These are phyloP conservation scores for Conringia planisiliqua DNA, from an alignment of 345 rosid species.

Conservation along the genomic window DNA sequence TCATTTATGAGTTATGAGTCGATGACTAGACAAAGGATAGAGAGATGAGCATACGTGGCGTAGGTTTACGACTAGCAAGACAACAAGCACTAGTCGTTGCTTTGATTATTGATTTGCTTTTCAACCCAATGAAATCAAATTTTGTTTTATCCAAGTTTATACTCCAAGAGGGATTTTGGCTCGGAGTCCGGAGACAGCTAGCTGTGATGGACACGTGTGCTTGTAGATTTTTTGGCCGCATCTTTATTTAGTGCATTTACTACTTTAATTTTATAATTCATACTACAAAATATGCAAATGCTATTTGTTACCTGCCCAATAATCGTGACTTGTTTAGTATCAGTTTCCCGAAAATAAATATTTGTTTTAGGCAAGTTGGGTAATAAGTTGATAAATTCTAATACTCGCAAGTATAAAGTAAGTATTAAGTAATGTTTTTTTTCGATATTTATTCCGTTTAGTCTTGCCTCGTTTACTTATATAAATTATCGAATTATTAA, in stretches of 20 bases:
- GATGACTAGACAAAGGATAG: not conserved
- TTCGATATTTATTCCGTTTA: too few relatives aligned
- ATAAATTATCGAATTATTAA: too few relatives aligned
- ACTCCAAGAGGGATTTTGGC: not conserved
- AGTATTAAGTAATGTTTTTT: too few relatives aligned
- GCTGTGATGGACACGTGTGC: constrained; percentile 14
- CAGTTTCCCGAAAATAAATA: too few relatives aligned
- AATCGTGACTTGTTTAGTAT: too few relatives aligned
- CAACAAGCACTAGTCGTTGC: not conserved
- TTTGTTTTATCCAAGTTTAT: not conserved
- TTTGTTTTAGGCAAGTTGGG: too few relatives aligned
- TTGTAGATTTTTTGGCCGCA: not conserved
- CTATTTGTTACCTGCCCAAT: too few relatives aligned
- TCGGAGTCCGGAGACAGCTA: constrained; percentile 7
- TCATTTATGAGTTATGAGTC: not conserved
- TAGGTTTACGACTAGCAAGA: not conserved
- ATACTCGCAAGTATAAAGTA: too few relatives aligned
- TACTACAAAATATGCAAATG: too few relatives aligned
- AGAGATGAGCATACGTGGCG: not conserved
- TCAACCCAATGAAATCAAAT: not conserved
- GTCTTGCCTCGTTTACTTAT: too few relatives aligned
- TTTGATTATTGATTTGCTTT: not conserved
- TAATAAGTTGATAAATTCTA: too few relatives aligned
- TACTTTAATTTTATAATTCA: too few relatives aligned
- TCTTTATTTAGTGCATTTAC: not conserved